A percentile compares a stretch with the other conserved stretches of the same genome.
Evolutionary conservation across 768 basidiomycete species (phyloP).

Genomic region (Amanita subjunquillea): DNA sequence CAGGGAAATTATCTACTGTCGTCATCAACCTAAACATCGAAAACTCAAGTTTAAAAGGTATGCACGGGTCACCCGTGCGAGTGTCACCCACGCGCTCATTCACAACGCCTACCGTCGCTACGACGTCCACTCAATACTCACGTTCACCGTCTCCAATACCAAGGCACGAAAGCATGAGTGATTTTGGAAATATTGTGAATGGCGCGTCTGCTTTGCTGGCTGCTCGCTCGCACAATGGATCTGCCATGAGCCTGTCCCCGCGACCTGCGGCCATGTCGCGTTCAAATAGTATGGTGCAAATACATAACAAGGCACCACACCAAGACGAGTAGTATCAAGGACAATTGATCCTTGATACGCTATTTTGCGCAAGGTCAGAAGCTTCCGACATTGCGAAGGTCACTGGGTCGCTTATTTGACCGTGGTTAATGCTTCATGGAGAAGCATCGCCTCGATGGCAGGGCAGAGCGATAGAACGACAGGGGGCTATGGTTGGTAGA

Average conservation of each 20-base stretch:
- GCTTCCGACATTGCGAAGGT: too few relatives aligned
- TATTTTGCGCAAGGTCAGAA: too few relatives aligned
- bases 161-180: conserved; percentile 11
- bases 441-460: background rate
- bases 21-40: conserved; percentile 15
- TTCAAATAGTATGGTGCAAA: conserved; percentile 14
- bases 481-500: background rate
- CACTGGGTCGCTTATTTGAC: too few relatives aligned
- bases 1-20: conserved; percentile 16
- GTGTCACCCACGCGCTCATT: conserved; percentile 28
- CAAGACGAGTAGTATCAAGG: background rate
- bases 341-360: background rate
- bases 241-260: conserved; percentile 51
- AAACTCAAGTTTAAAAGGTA: conserved; percentile 18
- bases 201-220: conserved; percentile 30
- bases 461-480: background rate
- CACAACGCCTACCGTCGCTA: conserved; percentile 19
- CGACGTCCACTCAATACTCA: conserved; percentile 30
- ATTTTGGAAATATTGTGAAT: conserved; percentile 13
- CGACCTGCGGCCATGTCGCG: conserved; percentile 26
- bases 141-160: conserved; percentile 39
- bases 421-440: background rate
- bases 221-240: conserved; percentile 57
- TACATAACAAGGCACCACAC: background rate
- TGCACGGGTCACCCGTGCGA: conserved; percentile 13